These are phyloP conservation scores for Uromyces viciae-fabae DNA, from an alignment of 1,284 basidiomycete genomes.

Conservation along the genomic window DNA sequence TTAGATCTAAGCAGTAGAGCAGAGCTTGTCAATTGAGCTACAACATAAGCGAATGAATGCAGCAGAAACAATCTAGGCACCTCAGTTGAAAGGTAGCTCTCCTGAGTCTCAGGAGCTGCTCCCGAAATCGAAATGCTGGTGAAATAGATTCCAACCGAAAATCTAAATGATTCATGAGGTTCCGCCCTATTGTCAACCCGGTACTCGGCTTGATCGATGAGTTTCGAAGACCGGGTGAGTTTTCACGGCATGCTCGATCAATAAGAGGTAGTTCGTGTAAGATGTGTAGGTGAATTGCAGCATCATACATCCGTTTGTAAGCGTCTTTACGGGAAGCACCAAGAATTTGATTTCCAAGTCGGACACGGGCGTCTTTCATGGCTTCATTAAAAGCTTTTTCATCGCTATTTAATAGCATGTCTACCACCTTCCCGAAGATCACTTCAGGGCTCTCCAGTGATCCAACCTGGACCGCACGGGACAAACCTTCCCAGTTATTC, in stretches of 20 bases:
- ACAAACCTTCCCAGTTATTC: conserved; percentile 82
- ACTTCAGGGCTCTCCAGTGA: conserved; percentile 62
- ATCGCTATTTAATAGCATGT: conserved; percentile 67
- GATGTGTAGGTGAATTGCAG: conserved; percentile 79
- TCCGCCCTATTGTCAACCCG: conserved; percentile 27
- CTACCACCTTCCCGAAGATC: conserved; percentile 74
- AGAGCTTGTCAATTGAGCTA: conserved; percentile 48
- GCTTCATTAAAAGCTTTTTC: conserved; percentile 25
- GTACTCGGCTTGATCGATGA: conserved; percentile 45
- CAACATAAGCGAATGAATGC: conserved; percentile 42
- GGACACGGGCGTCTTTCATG: conserved; percentile 44
- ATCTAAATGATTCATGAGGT: conserved; percentile 60
- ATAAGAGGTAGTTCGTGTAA: conserved; percentile 83
- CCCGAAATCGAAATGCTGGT: conserved; percentile 85
- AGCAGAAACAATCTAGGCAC: conserved; percentile 57
- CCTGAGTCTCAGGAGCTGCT: conserved; percentile 84
- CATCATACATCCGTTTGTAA: conserved; percentile 82
- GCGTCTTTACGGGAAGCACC: conserved; percentile 69
- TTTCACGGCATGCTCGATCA: conserved; percentile 57
- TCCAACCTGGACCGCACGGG: conserved; percentile 61
- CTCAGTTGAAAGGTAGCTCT: conserved; percentile 75
- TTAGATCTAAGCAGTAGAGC: conserved; percentile 53
- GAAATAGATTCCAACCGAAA: conserved; percentile 72
- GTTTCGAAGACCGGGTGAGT: conserved; percentile 10
- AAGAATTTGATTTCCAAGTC: conserved; percentile 73